A percentile compares a stretch with the other conserved stretches of the same genome.
Conservation (phyloP, 495 filamentous ascomycete genomes). For the Amniculicola lignicola region DNA sequence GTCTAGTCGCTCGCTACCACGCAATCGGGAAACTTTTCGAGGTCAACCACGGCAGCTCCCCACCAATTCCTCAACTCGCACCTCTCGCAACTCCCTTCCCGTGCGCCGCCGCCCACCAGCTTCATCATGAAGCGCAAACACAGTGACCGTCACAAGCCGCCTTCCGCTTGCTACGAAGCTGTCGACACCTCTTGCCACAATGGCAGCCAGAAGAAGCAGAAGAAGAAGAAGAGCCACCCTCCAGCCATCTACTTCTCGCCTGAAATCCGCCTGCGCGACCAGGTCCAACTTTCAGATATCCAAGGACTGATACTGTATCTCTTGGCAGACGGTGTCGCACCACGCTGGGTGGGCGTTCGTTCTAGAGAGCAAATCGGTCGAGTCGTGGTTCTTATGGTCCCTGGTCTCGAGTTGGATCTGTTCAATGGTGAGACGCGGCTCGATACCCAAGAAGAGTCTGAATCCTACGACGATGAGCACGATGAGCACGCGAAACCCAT, state of each 20-base stretch:
- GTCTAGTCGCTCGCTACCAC: too few species aligned
- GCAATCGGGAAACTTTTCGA: too few species aligned
- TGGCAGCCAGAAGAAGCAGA: too few species aligned
- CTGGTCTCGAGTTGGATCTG: constrained; percentile 85
- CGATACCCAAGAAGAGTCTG: constrained; percentile 34
- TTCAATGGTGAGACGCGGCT: constrained; percentile 60
- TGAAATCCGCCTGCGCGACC: constrained; percentile 62
- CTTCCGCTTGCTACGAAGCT: too few species aligned
- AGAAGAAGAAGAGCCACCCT: too few species aligned
- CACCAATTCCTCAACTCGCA: too few species aligned
- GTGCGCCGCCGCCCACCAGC: too few species aligned
- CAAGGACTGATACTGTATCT: constrained; percentile 84
- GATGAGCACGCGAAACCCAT: constrained; percentile 3
- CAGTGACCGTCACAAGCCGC: too few species aligned
- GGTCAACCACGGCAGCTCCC: too few species aligned
- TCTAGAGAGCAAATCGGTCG: constrained; percentile 74
- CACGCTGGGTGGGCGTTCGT: constrained; percentile 81
- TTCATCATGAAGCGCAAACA: too few species aligned
- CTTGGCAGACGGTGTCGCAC: constrained; percentile 75
- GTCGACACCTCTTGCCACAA: too few species aligned
- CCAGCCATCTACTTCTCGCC: constrained; percentile 68
- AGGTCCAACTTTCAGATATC: constrained; percentile 73
- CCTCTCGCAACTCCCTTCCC: too few species aligned
- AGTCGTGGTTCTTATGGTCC: constrained; percentile 90
- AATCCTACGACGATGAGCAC: background rate